Conservation (phyloP, 1,284 basidiomycete genomes). For the Flammula alnicola region DNA sequence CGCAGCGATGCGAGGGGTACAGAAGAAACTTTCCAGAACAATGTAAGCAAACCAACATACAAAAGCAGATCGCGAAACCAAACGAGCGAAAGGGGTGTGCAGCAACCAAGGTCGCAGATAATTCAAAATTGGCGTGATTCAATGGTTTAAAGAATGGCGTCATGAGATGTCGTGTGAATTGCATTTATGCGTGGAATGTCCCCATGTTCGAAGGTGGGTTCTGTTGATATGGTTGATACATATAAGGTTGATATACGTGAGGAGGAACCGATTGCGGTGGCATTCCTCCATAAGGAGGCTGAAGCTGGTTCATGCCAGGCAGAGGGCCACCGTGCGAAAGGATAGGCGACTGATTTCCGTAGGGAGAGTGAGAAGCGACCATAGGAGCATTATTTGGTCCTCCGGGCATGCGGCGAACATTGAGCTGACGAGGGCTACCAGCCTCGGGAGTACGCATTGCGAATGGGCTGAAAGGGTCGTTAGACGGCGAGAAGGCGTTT, state of each 20-base stretch:
- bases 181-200: conserved; percentile 69
- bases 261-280: conserved; percentile 66
- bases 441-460: conserved; percentile 66
- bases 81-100: conserved; percentile 29
- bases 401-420: conserved; percentile 55
- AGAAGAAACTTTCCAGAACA: conserved; percentile 26
- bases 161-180: conserved; percentile 38
- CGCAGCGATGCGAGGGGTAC: conserved; percentile 34
- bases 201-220: conserved; percentile 72
- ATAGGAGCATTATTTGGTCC: conserved; percentile 43
- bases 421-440: conserved; percentile 49
- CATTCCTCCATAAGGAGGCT: conserved; percentile 64
- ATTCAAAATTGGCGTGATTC: conserved; percentile 24
- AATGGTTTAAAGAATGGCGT: conserved; percentile 39
- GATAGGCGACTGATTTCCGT: conserved; percentile 63
- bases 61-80: conserved; percentile 25
- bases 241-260: conserved; percentile 78
- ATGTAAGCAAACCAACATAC: conserved; percentile 23
- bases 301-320: conserved; percentile 64
- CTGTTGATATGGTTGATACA: conserved; percentile 82
- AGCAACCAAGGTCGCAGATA: conserved; percentile 21
- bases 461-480: conserved; percentile 80
- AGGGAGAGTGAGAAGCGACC: conserved; percentile 48
- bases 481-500: conserved; percentile 62
- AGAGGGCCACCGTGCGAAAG: conserved; percentile 60